A percentile compares a stretch with the other conserved stretches of the same genome.
phyloP scores from a whole-genome alignment of 2,329 filamentous ascomycete species.

The Corynespora cassiicola region DNA sequence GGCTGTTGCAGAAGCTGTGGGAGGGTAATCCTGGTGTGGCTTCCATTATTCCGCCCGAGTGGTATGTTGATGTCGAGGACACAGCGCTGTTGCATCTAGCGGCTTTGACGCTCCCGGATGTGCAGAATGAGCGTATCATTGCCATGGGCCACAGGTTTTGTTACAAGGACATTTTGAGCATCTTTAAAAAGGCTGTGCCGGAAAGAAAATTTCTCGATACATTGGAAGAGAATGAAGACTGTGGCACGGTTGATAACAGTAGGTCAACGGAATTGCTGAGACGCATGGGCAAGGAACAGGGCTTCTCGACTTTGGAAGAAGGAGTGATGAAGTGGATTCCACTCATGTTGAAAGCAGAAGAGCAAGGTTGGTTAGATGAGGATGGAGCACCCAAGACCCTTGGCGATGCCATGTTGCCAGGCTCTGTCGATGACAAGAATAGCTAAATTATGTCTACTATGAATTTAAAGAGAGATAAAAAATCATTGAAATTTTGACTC shows the following conservation, averaged over 20 bases:
- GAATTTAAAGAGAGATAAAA: too few species aligned
- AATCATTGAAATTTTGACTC: too few species aligned
- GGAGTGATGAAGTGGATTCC: slow-evolving; percentile 13
- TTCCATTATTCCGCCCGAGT: slow-evolving; percentile 24
- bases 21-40: slow-evolving; percentile 8
- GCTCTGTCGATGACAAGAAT: too few species aligned
- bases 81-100: slow-evolving; percentile 58
- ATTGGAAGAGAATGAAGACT: slow-evolving; percentile 12
- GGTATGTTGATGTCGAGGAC: slow-evolving; percentile 60
- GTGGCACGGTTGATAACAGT: slow-evolving; percentile 12
- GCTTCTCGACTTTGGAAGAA: slow-evolving; percentile 16
- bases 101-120: slow-evolving; percentile 51
- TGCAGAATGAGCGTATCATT: slow-evolving; percentile 58
- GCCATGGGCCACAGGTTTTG: slow-evolving; percentile 54
- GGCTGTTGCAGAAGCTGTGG: slow-evolving; percentile 15
- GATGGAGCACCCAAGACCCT: too few species aligned
- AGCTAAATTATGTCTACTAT: too few species aligned
- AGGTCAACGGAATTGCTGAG: slow-evolving; percentile 15
- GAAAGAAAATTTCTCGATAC: slow-evolving; percentile 34
- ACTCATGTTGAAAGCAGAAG: slow-evolving; percentile 9
- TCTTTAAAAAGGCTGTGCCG: slow-evolving; percentile 46
- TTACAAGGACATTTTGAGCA: slow-evolving; percentile 49
- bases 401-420: not conserved
- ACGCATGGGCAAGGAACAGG: slow-evolving; percentile 12
- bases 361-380: slow-evolving; percentile 4